Conservation (phyloP, 2,329 filamentous ascomycete genomes). For the Pleomassaria siparia region DNA sequence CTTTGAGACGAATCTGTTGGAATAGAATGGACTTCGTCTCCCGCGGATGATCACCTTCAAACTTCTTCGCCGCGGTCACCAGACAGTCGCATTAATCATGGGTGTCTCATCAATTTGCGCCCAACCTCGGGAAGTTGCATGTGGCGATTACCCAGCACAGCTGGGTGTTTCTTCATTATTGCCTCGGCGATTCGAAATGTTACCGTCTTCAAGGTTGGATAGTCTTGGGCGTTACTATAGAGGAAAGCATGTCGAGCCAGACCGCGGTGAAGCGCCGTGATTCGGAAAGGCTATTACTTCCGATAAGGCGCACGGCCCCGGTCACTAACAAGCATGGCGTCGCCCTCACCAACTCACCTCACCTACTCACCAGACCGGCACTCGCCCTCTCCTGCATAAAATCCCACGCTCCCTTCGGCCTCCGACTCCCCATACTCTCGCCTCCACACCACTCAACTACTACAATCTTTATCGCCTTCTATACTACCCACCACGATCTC, state of each 20-base stretch:
- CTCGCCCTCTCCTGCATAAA: too few relatives aligned
- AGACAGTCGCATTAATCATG: not conserved
- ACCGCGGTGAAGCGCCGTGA: not conserved
- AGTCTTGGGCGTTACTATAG: not conserved
- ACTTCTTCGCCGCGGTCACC: not conserved
- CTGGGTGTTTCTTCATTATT: too few relatives aligned
- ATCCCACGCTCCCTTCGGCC: not conserved
- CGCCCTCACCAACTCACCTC: not conserved
- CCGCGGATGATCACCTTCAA: too few relatives aligned
- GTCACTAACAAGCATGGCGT: not conserved
- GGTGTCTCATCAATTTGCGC: not conserved
- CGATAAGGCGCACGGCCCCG: constrained; percentile 1
- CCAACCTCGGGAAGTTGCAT: not conserved
- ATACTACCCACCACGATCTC: not conserved
- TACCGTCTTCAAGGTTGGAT: not conserved
- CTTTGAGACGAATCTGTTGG: too few relatives aligned
- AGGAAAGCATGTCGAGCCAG: not conserved
- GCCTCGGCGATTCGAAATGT: not conserved
- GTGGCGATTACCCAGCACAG: too few relatives aligned
- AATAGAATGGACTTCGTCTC: too few relatives aligned
- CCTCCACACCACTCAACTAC: not conserved
- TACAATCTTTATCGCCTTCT: too few relatives aligned
- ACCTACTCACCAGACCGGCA: not conserved
- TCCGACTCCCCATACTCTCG: not conserved
- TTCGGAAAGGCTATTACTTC: not conserved